phyloP scores from a whole-genome alignment of 176 grass and related monocot species.

The Elaeis guineensis region DNA sequence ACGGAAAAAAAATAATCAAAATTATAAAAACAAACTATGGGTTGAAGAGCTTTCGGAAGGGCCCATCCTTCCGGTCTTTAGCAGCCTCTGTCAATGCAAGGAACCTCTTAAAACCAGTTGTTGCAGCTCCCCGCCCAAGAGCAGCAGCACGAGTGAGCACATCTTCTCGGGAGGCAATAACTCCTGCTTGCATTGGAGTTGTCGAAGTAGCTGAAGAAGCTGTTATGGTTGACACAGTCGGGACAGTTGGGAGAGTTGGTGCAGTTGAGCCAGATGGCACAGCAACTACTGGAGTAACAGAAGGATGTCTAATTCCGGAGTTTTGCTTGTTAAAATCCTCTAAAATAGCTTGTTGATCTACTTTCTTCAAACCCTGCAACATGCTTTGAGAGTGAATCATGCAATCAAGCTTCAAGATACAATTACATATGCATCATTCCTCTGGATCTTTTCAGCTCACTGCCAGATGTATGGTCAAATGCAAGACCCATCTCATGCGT shows the following conservation, averaged over 20 bases:
- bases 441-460: too few relatives aligned
- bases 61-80: slow-evolving; percentile 92
- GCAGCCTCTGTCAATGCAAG: slow-evolving; percentile 91
- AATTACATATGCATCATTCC: too few relatives aligned
- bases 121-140: slow-evolving; percentile 78
- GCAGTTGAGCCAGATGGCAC: slow-evolving; percentile 14
- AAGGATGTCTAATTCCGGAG: slow-evolving; percentile 60
- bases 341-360: slow-evolving; percentile 82
- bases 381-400: not conserved
- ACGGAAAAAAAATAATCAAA: not conserved
- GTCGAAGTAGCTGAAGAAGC: slow-evolving; percentile 29
- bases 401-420: too few relatives aligned
- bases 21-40: slow-evolving; percentile 35
- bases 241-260: slow-evolving; percentile 15
- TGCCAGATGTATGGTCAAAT: too few relatives aligned
- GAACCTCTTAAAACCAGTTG: slow-evolving; percentile 97
- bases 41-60: slow-evolving; percentile 93
- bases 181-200: slow-evolving; percentile 28
- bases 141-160: slow-evolving; percentile 88
- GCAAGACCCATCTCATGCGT: too few relatives aligned
- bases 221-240: slow-evolving; percentile 25
- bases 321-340: slow-evolving; percentile 93
- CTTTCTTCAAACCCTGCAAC: slow-evolving; percentile 90
- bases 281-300: slow-evolving; percentile 31
- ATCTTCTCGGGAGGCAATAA: slow-evolving; percentile 72